Evolutionary conservation across 1,284 basidiomycete species (phyloP).

Genomic region (Cryptococcus hybrid): DNA sequence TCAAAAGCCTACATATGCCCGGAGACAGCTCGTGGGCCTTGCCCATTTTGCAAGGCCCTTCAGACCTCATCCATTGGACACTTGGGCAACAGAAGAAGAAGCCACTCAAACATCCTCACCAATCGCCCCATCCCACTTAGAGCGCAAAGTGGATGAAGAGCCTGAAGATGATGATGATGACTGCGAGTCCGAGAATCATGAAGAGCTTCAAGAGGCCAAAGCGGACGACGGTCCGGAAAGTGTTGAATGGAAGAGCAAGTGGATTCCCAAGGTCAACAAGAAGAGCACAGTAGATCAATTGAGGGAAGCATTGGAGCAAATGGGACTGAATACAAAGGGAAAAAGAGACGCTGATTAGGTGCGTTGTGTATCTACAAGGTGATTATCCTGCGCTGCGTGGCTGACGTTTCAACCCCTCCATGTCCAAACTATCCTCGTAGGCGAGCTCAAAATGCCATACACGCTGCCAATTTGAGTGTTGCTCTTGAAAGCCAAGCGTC

Average conservation of each 20-base stretch:
- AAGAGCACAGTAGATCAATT: constrained; percentile 39
- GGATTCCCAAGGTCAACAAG: constrained; percentile 27
- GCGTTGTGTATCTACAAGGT: constrained; percentile 10
- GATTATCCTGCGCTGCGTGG: not conserved
- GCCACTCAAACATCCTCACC: not conserved
- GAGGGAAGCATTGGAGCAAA: constrained; percentile 21
- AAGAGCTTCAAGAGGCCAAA: not conserved
- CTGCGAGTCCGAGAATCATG: not conserved
- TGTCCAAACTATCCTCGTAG: not conserved
- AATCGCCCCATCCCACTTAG: not conserved
- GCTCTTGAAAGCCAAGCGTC: not conserved
- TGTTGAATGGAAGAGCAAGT: not conserved
- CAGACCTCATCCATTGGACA: not conserved
- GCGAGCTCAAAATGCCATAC: not conserved
- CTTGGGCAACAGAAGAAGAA: not conserved
- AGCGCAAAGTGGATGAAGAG: not conserved
- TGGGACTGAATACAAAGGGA: constrained; percentile 44
- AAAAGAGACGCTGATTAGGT: constrained; percentile 48
- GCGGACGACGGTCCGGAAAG: not conserved
- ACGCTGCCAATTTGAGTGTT: not conserved
- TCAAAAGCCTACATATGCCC: no score
- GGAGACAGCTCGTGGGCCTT: no score
- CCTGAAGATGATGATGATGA: not conserved
- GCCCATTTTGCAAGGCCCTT: not conserved
- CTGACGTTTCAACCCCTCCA: not conserved